A percentile compares a stretch with the other conserved stretches of the same genome.
Evolutionary conservation across 305 asterid genomes (phyloP).

Genomic region (Fraxinus latifolia): DNA sequence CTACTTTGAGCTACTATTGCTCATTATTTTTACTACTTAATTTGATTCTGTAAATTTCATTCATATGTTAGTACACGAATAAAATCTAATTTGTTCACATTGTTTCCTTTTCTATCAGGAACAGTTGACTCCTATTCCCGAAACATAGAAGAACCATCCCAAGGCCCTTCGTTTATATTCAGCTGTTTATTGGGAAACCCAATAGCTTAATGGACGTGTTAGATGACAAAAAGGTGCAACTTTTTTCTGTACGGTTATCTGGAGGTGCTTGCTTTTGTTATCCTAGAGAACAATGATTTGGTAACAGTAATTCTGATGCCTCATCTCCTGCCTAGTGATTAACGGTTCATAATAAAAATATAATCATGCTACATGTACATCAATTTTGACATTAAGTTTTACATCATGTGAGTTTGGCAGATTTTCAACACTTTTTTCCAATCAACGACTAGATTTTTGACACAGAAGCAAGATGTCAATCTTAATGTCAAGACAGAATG

Average conservation of each 20-base stretch:
- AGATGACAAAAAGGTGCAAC: not conserved
- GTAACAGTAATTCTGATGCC: not conserved
- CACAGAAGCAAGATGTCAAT: not conserved
- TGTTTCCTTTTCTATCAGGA: conserved; percentile 17
- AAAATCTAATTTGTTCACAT: not conserved
- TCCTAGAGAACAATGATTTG: not conserved
- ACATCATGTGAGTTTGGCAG: not conserved
- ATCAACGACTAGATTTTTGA: not conserved
- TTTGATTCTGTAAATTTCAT: not conserved
- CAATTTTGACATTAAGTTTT: not conserved
- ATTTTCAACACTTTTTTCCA: not conserved
- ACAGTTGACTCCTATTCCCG: conserved; percentile 21
- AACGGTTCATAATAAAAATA: not conserved
- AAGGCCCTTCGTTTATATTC: not conserved
- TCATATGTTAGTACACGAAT: not conserved
- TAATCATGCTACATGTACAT: not conserved
- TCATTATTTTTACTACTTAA: not conserved
- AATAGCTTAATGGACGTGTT: not conserved
- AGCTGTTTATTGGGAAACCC: not conserved
- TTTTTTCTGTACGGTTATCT: not conserved
- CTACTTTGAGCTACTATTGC: conserved; percentile 38
- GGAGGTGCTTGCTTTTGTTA: not conserved
- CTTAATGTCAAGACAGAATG: not conserved
- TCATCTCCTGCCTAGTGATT: not conserved
- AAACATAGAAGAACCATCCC: conserved; percentile 17